Percentiles rank a stretch among this genome's conserved stretches.
Conservation (phyloP, 768 basidiomycete genomes). For the Trametes punicea region DNA sequence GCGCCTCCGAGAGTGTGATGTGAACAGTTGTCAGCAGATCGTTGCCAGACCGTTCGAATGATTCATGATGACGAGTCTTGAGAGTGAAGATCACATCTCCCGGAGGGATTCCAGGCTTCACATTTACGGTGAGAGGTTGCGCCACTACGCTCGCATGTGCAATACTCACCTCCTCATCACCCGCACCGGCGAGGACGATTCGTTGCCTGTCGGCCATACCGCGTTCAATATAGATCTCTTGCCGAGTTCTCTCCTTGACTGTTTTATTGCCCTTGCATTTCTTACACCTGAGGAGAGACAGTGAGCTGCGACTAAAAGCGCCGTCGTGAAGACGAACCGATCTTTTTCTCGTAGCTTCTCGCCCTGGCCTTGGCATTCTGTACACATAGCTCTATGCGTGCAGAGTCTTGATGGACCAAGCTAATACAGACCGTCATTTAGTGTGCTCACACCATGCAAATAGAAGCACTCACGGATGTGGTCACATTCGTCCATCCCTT, state of each 20-base stretch:
- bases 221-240: conserved; percentile 82
- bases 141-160: background rate
- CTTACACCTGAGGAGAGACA: conserved; percentile 64
- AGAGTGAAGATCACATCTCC: conserved; percentile 91
- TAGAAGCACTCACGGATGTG: conserved; percentile 48
- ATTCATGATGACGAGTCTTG: conserved; percentile 60
- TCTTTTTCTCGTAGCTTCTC: conserved; percentile 81
- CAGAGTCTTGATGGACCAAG: conserved; percentile 47
- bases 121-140: background rate
- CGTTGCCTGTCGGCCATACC: conserved; percentile 83
- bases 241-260: conserved; percentile 82
- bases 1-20: conserved; percentile 89
- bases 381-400: conserved; percentile 53
- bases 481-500: conserved; percentile 70
- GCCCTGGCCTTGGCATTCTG: conserved; percentile 68
- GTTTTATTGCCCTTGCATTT: conserved; percentile 90
- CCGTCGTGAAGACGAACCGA: conserved; percentile 46
- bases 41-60: conserved; percentile 80
- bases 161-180: conserved; percentile 75
- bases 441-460: no score
- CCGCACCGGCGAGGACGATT: conserved; percentile 88
- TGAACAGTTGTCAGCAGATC: conserved; percentile 78
- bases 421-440: conserved; percentile 30
- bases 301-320: background rate
- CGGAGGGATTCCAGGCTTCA: conserved; percentile 77